A percentile compares a stretch with the other conserved stretches of the same genome.
These are phyloP conservation scores for Mixia osmundae DNA, from an alignment of 1,284 basidiomycete species.

Conservation along the genomic window DNA sequence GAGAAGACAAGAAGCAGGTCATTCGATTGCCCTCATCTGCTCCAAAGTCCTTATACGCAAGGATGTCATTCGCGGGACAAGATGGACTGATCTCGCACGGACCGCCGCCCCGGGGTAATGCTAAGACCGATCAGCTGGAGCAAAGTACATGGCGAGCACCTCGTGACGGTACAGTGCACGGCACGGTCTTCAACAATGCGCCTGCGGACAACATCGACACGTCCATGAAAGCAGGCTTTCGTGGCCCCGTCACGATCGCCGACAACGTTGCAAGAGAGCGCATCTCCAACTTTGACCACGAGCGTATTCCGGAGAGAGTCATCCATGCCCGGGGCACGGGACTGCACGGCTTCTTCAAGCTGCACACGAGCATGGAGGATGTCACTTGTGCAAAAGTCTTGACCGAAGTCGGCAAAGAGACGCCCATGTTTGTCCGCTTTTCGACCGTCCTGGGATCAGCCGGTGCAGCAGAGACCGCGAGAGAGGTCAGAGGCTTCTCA, in stretches of 20 bases:
- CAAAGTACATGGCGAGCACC: slow-evolving; percentile 5
- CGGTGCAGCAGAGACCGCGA: slow-evolving; percentile 52
- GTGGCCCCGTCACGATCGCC: slow-evolving; percentile 12
- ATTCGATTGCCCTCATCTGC: too few species aligned
- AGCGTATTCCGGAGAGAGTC: slow-evolving; percentile 41
- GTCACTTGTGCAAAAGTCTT: slow-evolving; percentile 43
- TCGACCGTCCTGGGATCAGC: slow-evolving; percentile 52
- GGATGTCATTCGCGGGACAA: too few species aligned
- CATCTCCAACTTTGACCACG: slow-evolving; percentile 15
- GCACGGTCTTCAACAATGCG: slow-evolving; percentile 10
- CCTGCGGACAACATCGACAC: slow-evolving; percentile 16
- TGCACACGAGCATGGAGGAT: slow-evolving; percentile 37
- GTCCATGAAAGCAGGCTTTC: slow-evolving; percentile 10
- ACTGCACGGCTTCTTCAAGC: slow-evolving; percentile 56
- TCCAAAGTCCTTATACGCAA: too few species aligned
- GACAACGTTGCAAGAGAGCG: slow-evolving; percentile 14
- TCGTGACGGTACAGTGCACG: slow-evolving; percentile 9
- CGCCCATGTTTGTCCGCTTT: slow-evolving; percentile 54
- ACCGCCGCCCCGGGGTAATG: too few species aligned
- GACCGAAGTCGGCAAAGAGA: slow-evolving; percentile 39
- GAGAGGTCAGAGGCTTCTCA: slow-evolving; percentile 61
- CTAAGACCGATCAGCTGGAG: slow-evolving; percentile 7
- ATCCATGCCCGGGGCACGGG: slow-evolving; percentile 25
- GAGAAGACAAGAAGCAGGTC: too few species aligned
- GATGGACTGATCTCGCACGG: too few species aligned